Base-by-base conservation (phyloP, 768 basidiomycete genomes). In the Gyrodon lividus region DNA sequence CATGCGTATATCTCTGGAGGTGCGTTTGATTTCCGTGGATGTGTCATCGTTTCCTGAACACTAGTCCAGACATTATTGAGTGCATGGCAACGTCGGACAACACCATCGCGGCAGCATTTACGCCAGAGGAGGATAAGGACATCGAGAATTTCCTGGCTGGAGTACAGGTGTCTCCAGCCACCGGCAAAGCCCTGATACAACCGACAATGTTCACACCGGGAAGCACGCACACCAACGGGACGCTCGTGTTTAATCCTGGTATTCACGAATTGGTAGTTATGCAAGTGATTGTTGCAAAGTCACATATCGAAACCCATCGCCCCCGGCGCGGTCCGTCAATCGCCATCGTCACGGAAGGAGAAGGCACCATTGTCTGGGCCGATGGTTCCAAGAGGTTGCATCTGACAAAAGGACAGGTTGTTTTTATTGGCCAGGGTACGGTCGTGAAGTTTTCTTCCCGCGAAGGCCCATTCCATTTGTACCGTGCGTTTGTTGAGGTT, bases 191-290 rank as follows among this genome's bases (percentile, higher is more conserved):
- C 42, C 89, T 93, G 63, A 69, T 83, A 46, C 51, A 69, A 14
- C 85, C 90, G 2, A 68, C 64, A 2, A 54, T 71, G 0, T 90
- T 87, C 72, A 65, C 65, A 17, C 53, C 41, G 24, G 33, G 41
- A 20, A 44, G 49, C 41, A 31, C 51, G n/a, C 17, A 9, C 10
- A 38, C 39, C 13, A 38, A 28, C 5, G 54, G 64, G 16, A 51
- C 79, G 24, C 77, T 73, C n/a, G 67, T 94, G 9, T 96, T 93
- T 71, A 83, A 96, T 63, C 94, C 94, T 3, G 92, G 93, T 0
- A 87, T 93, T 57, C 83, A 88, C 23, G 93, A 98, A 70, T 95
- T 98, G 68, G 83, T 88, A 12, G 92, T 98, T 5, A 72, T 92
- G 9, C 78, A 79, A 28, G 74, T 83, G 6, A 72, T 71, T 35